Base-by-base conservation (phyloP, 805 yeast species). In the Komagataella kurtzmanii region DNA sequence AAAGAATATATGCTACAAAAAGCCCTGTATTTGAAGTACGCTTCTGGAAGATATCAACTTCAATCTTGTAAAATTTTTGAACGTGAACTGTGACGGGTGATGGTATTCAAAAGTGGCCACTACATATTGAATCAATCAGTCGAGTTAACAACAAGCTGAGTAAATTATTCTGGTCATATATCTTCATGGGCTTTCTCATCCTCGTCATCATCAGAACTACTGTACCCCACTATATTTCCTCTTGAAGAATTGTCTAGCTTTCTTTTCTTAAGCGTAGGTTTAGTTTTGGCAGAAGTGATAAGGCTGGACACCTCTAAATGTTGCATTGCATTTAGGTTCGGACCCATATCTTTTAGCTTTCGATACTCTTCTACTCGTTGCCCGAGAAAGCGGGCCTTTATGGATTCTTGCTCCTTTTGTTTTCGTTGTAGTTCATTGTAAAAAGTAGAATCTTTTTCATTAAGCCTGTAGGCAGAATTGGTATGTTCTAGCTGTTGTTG, bases 381-480 rank as follows among this genome's bases (percentile, higher is more conserved):
- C 5, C 14, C 2, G 12, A 30, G 23, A 43, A 45, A 49, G 14
- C 24, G 17, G 14, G 23, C 17, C 2, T 19, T 40, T 19, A 6
- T 24, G 17, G 24, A 12, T 24, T 43, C 48, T n/a, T 45, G 44
- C 1, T 24, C 44, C n/a, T 30, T 12, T n/a, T 47, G 23, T n/a
- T 18, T 40, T 6, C 40, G 17, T 7, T 36, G 30, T 24, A 53
- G 8, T 7, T 45, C 21, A 6, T 47, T 44, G 45, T 54, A 54
- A 43, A 51, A 54, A 14, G 17, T 43, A 1, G 46, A 52, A 19
- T 54, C 55, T 17, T 44, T 45, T 2, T 40, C 24, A 44, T 45
- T 53, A 43, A 54, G 44, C 24, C 44, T 40, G 46, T 54, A 49
- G 4, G 56, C 24, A 3, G 56, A 52, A 24, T 54, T 54, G n/a